These are phyloP conservation scores for Starmerella stigmatis DNA, from an alignment of 805 yeast species.

Conservation along the genomic window DNA sequence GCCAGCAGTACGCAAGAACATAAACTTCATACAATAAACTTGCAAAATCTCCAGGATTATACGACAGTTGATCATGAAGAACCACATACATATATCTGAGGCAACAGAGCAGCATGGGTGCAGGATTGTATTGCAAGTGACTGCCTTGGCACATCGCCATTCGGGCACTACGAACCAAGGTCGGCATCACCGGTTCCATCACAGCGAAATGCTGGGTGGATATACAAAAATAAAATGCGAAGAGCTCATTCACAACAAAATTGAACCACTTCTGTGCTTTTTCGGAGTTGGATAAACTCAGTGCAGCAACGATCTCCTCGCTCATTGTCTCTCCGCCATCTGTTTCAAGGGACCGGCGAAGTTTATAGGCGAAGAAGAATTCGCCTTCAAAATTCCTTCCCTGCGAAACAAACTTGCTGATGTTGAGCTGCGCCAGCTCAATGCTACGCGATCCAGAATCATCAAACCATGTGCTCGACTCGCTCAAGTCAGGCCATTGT, in stretches of 20 bases:
- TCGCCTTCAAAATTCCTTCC: conserved; percentile 3
- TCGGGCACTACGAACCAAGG: conserved; percentile 3
- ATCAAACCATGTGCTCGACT: background rate
- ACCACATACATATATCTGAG: background rate
- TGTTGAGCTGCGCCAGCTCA: conserved; percentile 6
- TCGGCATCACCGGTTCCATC: conserved; percentile 5
- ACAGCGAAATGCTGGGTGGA: background rate
- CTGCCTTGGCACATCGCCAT: background rate
- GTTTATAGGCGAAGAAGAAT: conserved; percentile 18
- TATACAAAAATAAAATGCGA: conserved; percentile 10
- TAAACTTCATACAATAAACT: background rate
- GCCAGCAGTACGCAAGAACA: background rate
- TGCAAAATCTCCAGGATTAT: background rate
- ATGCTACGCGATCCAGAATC: background rate
- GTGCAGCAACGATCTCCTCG: conserved; percentile 12
- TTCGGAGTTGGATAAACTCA: conserved; percentile 2
- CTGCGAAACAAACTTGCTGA: background rate
- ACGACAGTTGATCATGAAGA: background rate
- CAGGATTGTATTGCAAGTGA: background rate
- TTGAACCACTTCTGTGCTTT: conserved; percentile 10
- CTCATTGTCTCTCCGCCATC: conserved; percentile 8
- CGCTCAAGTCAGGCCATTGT: conserved; percentile 7
- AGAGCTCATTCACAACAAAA: conserved; percentile 13
- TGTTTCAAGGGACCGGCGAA: conserved; percentile 7
- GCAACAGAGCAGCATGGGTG: background rate